Base-by-base conservation (phyloP, 176 grass and related monocot species). In the Cenchrus americanus region DNA sequence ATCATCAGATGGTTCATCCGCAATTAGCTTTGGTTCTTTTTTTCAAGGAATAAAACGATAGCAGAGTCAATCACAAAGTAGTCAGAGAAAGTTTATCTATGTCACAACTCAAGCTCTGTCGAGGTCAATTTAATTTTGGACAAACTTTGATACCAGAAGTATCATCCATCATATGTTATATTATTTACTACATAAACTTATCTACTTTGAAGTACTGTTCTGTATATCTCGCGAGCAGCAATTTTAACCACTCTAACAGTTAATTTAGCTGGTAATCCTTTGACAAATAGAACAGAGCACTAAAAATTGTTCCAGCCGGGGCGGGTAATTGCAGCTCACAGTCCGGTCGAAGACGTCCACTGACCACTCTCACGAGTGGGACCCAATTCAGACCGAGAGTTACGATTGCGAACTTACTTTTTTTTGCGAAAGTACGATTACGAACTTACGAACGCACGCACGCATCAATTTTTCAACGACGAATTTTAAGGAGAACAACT, bases 391-490 rank as follows among this genome's bases (percentile, higher is more conserved):
- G 51, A 66, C 3, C 7, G 5, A 48, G 26, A 73, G 69, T 50
- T 19, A 71, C n/a, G n/a, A n/a, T n/a, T n/a, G n/a, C n/a, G n/a
- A n/a, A n/a, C n/a, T n/a, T n/a, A n/a, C n/a, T n/a, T n/a, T n/a
- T n/a, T n/a, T n/a, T n/a, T n/a, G n/a, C n/a, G n/a, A n/a, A n/a
- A n/a, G n/a, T n/a, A n/a, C n/a, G n/a, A n/a, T n/a, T n/a, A n/a
- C 0, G 9, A 32, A 62, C 41, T 8, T 51, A 47, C 43, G 40
- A 24, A 23, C 24, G 65, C 42, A 51, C 24, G 65, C 42, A 51
- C 42, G 30, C 41, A 85, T 48, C 54, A 27, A 76, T 53, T 80
- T 80, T 48, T 75, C 23, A n/a, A 23, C n/a, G 42, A n/a, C 32
- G 52, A n/a, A 14, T 80, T 65, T 41, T 48, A 13, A 23, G 65